phyloP scores from a whole-genome alignment of 2,329 filamentous ascomycete species.

The Coleophoma cylindrospora region DNA sequence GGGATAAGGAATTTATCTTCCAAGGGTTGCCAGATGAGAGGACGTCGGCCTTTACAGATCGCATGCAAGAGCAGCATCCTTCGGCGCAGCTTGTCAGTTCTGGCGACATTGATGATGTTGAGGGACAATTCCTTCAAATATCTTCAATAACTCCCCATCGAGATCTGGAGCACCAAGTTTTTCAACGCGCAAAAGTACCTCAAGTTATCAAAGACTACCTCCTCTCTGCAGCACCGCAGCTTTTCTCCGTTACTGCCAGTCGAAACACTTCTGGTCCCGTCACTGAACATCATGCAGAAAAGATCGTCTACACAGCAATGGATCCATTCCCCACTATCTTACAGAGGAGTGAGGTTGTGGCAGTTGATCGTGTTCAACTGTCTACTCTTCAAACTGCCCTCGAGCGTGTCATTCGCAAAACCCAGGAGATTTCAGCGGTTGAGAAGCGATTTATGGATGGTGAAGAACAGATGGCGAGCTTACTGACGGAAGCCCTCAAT shows the following conservation, averaged over 20 bases:
- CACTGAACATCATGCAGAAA: conserved; percentile 74
- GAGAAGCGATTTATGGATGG: conserved; percentile 71
- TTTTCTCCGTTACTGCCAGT: conserved; percentile 72
- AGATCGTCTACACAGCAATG: conserved; percentile 75
- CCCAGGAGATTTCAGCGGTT: conserved; percentile 71
- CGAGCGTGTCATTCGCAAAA: conserved; percentile 87
- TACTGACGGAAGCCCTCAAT: conserved; percentile 70
- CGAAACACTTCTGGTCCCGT: conserved; percentile 65
- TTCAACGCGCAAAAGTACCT: conserved; percentile 80
- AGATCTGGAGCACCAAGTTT: conserved; percentile 76
- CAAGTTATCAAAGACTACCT: conserved; percentile 83
- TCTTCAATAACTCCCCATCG: conserved; percentile 77
- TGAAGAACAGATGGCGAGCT: conserved; percentile 63
- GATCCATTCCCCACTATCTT: conserved; percentile 90
- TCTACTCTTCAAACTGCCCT: conserved; percentile 80
- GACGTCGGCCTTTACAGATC: conserved; percentile 77
- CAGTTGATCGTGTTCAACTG: conserved; percentile 56
- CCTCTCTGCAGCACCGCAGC: conserved; percentile 69
- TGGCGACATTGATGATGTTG: conserved; percentile 70
- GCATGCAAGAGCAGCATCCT: conserved; percentile 87
- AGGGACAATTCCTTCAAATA: conserved; percentile 86
- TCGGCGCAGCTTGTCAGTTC: conserved; percentile 73
- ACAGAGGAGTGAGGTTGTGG: conserved; percentile 77
- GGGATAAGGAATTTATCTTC: conserved; percentile 91
- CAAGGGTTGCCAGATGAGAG: conserved; percentile 76